Percentiles rank a stretch among this genome's conserved stretches.
These are phyloP conservation scores for Butyriboletus loyo DNA, from an alignment of 768 basidiomycete species.

Conservation along the genomic window DNA sequence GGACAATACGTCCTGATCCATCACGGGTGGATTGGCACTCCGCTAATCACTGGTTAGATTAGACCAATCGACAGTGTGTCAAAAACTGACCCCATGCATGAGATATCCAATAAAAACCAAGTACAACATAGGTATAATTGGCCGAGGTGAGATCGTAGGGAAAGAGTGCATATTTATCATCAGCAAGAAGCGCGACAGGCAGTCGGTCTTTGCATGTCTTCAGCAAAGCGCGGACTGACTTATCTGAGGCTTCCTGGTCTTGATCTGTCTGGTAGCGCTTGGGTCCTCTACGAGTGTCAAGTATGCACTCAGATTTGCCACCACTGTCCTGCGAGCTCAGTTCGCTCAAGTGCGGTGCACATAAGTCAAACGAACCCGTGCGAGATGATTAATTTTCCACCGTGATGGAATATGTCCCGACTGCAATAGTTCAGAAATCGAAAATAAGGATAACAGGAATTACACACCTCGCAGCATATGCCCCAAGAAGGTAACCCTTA, in stretches of 20 bases:
- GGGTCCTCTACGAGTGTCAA: slow-evolving; percentile 40
- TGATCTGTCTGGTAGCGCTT: slow-evolving; percentile 42
- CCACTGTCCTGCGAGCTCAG: slow-evolving; percentile 43
- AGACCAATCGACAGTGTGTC: not conserved
- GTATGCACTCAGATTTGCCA: slow-evolving; percentile 61
- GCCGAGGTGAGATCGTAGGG: slow-evolving; percentile 59
- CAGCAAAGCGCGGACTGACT: slow-evolving; percentile 67
- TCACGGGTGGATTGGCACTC: slow-evolving; percentile 58
- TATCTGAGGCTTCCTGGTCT: slow-evolving; percentile 68
- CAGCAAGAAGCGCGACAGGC: slow-evolving; percentile 69
- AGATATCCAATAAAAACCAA: slow-evolving; percentile 63
- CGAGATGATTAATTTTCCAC: slow-evolving; percentile 72
- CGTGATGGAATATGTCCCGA: slow-evolving; percentile 63
- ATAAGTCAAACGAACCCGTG: slow-evolving; percentile 58
- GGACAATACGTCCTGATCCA: slow-evolving; percentile 51
- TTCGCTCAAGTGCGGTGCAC: not conserved
- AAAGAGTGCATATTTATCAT: slow-evolving; percentile 70
- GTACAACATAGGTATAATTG: slow-evolving; percentile 50
- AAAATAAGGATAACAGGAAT: not conserved
- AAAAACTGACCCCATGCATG: slow-evolving; percentile 46
- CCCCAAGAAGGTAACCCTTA: slow-evolving; percentile 76
- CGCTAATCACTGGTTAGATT: slow-evolving; percentile 35
- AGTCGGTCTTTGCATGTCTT: slow-evolving; percentile 50
- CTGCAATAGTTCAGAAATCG: slow-evolving; percentile 36
- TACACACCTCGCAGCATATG: slow-evolving; percentile 60